These are phyloP conservation scores for Pichia sp. DNA, from an alignment of 1,139 yeast genomes.

Conservation along the genomic window DNA sequence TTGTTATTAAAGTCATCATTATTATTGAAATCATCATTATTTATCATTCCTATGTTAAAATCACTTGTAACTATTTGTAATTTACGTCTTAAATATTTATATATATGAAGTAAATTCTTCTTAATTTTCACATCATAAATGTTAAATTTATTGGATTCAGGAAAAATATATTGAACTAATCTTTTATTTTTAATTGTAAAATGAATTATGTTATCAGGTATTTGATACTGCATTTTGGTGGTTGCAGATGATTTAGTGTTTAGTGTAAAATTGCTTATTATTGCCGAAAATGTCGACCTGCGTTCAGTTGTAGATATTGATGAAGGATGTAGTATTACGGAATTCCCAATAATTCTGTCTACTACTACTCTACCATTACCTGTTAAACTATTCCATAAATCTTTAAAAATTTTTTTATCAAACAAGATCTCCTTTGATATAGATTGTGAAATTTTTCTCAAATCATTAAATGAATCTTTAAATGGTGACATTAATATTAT, in stretches of 20 bases:
- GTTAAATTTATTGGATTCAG: constrained; percentile 30
- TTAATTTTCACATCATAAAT: constrained; percentile 23
- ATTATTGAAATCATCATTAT: not conserved
- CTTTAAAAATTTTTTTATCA: constrained; percentile 24
- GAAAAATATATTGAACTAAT: constrained; percentile 53
- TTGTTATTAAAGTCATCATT: not conserved
- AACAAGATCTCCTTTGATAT: constrained; percentile 41
- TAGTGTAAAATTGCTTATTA: constrained; percentile 19
- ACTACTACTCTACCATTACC: constrained; percentile 17
- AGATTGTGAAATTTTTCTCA: constrained; percentile 53
- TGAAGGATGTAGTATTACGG: not conserved
- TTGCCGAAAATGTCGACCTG: constrained; percentile 4
- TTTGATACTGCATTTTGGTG: not conserved
- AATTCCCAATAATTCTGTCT: constrained; percentile 4
- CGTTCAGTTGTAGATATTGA: not conserved
- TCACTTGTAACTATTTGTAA: constrained; percentile 15
- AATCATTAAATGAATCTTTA: constrained; percentile 71
- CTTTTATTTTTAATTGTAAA: constrained; percentile 69
- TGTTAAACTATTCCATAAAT: constrained; percentile 26
- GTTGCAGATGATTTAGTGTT: not conserved
- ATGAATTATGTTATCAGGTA: constrained; percentile 34
- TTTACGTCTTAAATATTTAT: constrained; percentile 36
- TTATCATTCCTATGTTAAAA: not conserved
- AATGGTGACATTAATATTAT: constrained; percentile 75
- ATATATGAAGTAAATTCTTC: constrained; percentile 35